Conservation (phyloP, 2,329 filamentous ascomycete species). For the Penicillium sp. region DNA sequence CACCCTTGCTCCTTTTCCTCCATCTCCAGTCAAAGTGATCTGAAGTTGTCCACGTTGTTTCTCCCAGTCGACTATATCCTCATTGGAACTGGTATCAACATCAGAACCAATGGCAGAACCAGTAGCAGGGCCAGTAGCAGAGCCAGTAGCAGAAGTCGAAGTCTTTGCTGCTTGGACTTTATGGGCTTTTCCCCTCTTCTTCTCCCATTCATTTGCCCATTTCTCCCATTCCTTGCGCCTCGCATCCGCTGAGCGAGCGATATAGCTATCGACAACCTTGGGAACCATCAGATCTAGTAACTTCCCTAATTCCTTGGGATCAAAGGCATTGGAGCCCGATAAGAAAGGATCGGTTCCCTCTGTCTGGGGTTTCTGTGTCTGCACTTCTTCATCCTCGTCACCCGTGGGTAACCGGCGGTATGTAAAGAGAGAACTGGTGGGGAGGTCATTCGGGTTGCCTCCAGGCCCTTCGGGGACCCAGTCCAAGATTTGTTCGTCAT, state of each 20-base stretch:
- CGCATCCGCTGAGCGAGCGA: not conserved
- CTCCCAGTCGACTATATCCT: not conserved
- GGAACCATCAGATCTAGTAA: not conserved
- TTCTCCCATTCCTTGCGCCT: not conserved
- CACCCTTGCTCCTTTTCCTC: not conserved
- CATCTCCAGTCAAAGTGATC: not conserved
- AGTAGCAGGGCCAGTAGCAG: not conserved
- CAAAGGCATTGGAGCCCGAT: no score
- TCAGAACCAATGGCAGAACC: not conserved
- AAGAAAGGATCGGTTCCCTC: not conserved
- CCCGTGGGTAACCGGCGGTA: constrained; percentile 21
- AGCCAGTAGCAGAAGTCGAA: not conserved
- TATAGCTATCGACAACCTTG: not conserved
- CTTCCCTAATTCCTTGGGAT: not conserved
- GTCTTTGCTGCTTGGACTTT: not conserved
- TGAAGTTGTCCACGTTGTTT: not conserved
- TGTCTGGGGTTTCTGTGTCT: not conserved
- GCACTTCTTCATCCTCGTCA: not conserved
- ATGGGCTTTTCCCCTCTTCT: not conserved
- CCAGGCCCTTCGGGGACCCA: not conserved
- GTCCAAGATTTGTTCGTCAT: not conserved
- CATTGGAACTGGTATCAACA: not conserved
- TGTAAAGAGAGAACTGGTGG: constrained; percentile 17
- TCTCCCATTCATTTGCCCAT: not conserved
- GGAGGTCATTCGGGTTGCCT: not conserved